Percentiles rank a stretch among this genome's conserved stretches.
These are phyloP conservation scores for Fusarium hainanense DNA, from an alignment of 2,329 filamentous ascomycete genomes.

Conservation along the genomic window DNA sequence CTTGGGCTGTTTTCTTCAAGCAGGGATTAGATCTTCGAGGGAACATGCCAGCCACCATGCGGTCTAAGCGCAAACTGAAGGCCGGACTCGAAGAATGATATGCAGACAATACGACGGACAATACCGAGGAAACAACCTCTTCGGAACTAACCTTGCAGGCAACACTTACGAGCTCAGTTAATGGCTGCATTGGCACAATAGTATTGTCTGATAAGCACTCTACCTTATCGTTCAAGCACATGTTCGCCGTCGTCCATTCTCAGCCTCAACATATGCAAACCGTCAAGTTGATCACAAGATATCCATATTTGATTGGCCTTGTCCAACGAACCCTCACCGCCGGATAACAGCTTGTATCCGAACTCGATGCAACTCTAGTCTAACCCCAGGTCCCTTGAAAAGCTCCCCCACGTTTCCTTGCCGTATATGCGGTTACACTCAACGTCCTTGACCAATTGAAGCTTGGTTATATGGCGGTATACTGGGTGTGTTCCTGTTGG, in stretches of 20 bases:
- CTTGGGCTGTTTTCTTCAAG: not conserved
- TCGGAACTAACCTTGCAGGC: not conserved
- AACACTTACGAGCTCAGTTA: not conserved
- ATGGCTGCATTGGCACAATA: not conserved
- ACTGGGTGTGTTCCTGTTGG: slow-evolving; percentile 37
- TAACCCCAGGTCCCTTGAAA: slow-evolving; percentile 16
- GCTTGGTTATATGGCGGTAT: slow-evolving; percentile 10
- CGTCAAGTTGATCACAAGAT: not conserved
- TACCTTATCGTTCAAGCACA: not conserved
- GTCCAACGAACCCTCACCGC: slow-evolving; percentile 16
- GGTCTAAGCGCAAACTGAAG: slow-evolving; percentile 23
- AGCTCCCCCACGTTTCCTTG: slow-evolving; percentile 16
- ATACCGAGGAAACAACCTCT: not conserved
- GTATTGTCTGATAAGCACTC: not conserved
- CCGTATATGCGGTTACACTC: slow-evolving; percentile 27
- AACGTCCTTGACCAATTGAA: slow-evolving; percentile 28
- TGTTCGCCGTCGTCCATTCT: not conserved
- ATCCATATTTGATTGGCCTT: slow-evolving; percentile 22
- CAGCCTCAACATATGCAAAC: slow-evolving; percentile 22
- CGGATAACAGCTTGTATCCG: slow-evolving; percentile 4
- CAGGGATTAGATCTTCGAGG: slow-evolving; percentile 25
- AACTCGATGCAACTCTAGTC: not conserved
- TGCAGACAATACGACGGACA: slow-evolving; percentile 2
- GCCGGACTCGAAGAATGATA: not conserved
- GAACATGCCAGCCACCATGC: slow-evolving; percentile 20